Percentiles rank a stretch among this genome's conserved stretches.
phyloP scores from a whole-genome alignment of 371 early-diverging fungal genomes.

The Apophysomyces trapeziformis region DNA sequence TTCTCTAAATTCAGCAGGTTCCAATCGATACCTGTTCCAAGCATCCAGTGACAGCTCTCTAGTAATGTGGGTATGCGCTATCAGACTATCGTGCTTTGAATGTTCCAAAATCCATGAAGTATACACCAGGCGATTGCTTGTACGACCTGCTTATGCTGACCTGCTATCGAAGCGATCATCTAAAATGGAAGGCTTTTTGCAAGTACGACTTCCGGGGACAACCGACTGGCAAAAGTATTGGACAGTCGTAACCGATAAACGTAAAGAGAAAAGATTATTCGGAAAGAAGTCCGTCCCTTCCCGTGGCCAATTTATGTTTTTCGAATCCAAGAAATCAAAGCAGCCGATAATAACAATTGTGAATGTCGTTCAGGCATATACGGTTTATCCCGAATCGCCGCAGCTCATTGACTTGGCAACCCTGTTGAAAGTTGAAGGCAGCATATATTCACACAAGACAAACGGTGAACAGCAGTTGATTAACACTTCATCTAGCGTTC shows the following conservation, averaged over 20 bases:
- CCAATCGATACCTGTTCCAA: constrained; percentile 67
- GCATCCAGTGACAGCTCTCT: constrained; percentile 21
- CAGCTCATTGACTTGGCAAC: constrained; percentile 47
- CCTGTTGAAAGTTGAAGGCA: constrained; percentile 50
- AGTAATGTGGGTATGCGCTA: constrained; percentile 63
- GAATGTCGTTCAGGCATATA: constrained; percentile 71
- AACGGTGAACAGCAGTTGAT: constrained; percentile 27
- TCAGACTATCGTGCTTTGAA: constrained; percentile 80
- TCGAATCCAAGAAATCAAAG: constrained; percentile 61
- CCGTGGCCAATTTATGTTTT: constrained; percentile 62
- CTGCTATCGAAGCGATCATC: constrained; percentile 12
- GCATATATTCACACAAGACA: constrained; percentile 15
- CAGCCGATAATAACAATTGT: constrained; percentile 57
- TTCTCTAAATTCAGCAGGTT: constrained; percentile 67
- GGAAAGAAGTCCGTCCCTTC: constrained; percentile 57
- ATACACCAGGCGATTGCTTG: constrained; percentile 69
- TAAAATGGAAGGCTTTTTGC: constrained; percentile 56
- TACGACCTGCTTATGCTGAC: constrained; percentile 18
- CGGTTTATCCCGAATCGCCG: constrained; percentile 69
- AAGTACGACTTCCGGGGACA: constrained; percentile 64
- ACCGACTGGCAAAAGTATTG: constrained; percentile 69
- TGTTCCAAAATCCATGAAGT: constrained; percentile 74
- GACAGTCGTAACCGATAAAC: constrained; percentile 61
- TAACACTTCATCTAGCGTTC: constrained; percentile 25
- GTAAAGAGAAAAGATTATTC: constrained; percentile 57